These are phyloP conservation scores for Amyloporia xantha DNA, from an alignment of 768 basidiomycete genomes.

Conservation along the genomic window DNA sequence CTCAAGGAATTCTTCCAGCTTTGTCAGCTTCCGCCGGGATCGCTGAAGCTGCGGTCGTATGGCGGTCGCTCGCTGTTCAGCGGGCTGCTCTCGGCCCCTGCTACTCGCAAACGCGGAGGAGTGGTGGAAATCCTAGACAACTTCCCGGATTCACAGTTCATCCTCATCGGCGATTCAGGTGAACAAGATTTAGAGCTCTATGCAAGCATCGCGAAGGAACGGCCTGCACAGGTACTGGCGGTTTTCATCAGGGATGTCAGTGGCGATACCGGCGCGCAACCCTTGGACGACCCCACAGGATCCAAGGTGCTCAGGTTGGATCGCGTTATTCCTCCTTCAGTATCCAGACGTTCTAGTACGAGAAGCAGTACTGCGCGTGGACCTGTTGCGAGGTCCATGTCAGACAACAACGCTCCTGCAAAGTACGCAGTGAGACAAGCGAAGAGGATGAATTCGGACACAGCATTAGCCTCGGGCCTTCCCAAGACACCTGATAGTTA, in stretches of 20 bases:
- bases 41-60: slow-evolving; percentile 79
- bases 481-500: slow-evolving; percentile 6
- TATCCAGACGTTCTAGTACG: slow-evolving; percentile 4
- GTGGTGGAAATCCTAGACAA: slow-evolving; percentile 72
- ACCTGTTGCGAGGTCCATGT: slow-evolving; percentile 9
- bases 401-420: slow-evolving; percentile 6
- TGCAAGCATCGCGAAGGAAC: slow-evolving; percentile 61
- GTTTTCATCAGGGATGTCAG: slow-evolving; percentile 81
- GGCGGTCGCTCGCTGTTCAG: slow-evolving; percentile 78
- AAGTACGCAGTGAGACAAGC: slow-evolving; percentile 1
- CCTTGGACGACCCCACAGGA: slow-evolving; percentile 64
- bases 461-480: background rate
- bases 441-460: slow-evolving; percentile 11
- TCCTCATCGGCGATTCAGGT: slow-evolving; percentile 88
- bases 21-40: slow-evolving; percentile 67
- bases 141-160: slow-evolving; percentile 69
- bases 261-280: slow-evolving; percentile 25
- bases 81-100: slow-evolving; percentile 75
- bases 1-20: slow-evolving; percentile 68
- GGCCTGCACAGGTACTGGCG: slow-evolving; percentile 62
- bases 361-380: slow-evolving; percentile 1
- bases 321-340: background rate
- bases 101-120: slow-evolving; percentile 74
- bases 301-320: slow-evolving; percentile 8
- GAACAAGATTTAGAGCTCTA: slow-evolving; percentile 96